Conservation (phyloP, 1,284 basidiomycete genomes). For the Fomitopsis schrenkii region DNA sequence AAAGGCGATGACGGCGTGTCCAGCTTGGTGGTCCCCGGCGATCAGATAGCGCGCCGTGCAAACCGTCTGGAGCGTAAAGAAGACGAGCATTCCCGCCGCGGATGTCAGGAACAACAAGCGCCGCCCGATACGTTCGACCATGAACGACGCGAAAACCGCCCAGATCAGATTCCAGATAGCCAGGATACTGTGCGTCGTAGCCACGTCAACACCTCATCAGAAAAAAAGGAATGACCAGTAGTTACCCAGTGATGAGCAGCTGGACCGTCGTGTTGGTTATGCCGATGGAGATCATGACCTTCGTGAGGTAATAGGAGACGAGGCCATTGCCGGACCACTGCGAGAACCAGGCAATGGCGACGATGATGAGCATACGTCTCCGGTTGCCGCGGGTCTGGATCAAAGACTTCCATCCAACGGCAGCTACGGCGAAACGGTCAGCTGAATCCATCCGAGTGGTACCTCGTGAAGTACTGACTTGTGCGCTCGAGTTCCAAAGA, state of each 20-base stretch:
- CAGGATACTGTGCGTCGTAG: conserved; percentile 36
- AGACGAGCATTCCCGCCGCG: conserved; percentile 62
- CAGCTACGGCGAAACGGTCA: not conserved
- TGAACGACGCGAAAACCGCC: conserved; percentile 53
- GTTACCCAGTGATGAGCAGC: too few species aligned
- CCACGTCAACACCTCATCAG: not conserved
- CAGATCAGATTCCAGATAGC: conserved; percentile 73
- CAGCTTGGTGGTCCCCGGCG: conserved; percentile 38
- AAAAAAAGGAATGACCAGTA: conserved; percentile 11
- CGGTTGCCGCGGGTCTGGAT: too few species aligned
- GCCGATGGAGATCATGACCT: too few species aligned
- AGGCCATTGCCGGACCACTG: too few species aligned
- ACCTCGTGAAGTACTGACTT: conserved; percentile 15
- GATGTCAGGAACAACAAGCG: conserved; percentile 65
- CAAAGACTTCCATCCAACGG: conserved; percentile 46
- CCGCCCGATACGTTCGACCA: conserved; percentile 59
- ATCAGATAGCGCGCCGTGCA: conserved; percentile 63
- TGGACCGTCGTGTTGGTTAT: too few species aligned
- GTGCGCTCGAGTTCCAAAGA: conserved; percentile 60
- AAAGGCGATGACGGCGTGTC: conserved; percentile 69
- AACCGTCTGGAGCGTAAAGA: conserved; percentile 69
- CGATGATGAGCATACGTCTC: too few species aligned
- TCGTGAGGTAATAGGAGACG: too few species aligned
- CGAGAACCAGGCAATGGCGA: too few species aligned
- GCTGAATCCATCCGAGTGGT: not conserved